A percentile compares a stretch with the other conserved stretches of the same genome.
These are phyloP conservation scores for Ceratobasidium sp. DNA, from an alignment of 1,284 basidiomycete species.

Conservation along the genomic window DNA sequence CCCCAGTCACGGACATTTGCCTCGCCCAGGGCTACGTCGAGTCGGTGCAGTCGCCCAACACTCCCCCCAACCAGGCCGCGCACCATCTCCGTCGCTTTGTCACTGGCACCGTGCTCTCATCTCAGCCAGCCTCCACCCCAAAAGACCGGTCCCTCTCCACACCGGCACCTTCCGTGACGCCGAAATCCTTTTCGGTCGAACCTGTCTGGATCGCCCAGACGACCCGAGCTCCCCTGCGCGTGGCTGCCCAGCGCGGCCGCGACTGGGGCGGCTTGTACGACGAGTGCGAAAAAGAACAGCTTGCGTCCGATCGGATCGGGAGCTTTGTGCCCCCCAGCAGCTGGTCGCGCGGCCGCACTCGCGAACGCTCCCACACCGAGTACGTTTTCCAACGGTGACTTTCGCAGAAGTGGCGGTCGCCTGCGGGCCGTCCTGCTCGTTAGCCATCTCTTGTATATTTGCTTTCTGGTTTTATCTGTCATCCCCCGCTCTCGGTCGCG, in stretches of 20 bases:
- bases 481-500: constrained; percentile 36
- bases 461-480: not conserved
- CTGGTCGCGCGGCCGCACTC: constrained; percentile 41
- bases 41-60: constrained; percentile 15
- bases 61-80: constrained; percentile 20
- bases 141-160: constrained; percentile 30
- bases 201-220: constrained; percentile 35
- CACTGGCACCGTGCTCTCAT: not conserved
- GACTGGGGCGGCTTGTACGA: constrained; percentile 44
- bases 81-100: constrained; percentile 38
- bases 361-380: constrained; percentile 41
- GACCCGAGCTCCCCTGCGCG: not conserved
- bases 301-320: constrained; percentile 40
- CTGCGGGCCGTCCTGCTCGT: constrained; percentile 44
- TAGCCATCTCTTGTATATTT: constrained; percentile 45
- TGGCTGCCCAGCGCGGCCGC: constrained; percentile 34
- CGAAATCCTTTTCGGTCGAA: constrained; percentile 25
- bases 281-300: constrained; percentile 45
- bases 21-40: constrained; percentile 41
- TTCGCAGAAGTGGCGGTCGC: constrained; percentile 45
- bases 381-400: constrained; percentile 39
- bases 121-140: constrained; percentile 5
- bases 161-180: not conserved
- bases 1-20: constrained; percentile 39
- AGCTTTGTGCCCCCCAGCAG: constrained; percentile 28